Evolutionary conservation across 148 eudicot genomes (phyloP), one percentile per base, ranked within the genome.

Genomic region (Amaranthus cruentus): DNA sequence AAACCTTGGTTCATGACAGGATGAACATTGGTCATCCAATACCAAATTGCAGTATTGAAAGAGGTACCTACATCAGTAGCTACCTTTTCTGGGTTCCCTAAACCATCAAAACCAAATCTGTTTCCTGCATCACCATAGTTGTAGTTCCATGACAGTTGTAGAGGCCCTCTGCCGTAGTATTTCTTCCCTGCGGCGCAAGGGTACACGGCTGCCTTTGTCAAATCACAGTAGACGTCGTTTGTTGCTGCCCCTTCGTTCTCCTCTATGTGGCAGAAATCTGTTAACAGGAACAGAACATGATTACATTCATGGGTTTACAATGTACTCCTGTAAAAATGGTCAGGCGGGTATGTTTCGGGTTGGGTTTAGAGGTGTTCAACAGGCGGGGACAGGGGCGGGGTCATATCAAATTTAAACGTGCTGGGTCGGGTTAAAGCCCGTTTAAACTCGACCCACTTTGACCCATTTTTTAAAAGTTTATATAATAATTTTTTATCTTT

Each of bases 111-210:
- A 0, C 63, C 66, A 1, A 86, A 55, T 54, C 70, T 63, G 0
- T 66, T 13, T 15, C 90, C 91, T 0, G 89, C 89, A 0, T 83
- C 65, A 0, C 81, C 89, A 60, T 89, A 89, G 76, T 89, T 89
- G 82, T 66, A 84, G 83, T 87, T 89, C 84, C 85, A 83, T 38
- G 89, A 54, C 3, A 87, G 70, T 66, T 89, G 94, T 60, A 89
- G 74, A 0, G 95, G 95, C 6, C 89, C 95, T 78, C 91, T 73
- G 3, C 91, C 95, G 70, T 84, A 84, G 83, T 90, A 90, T 15
- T 62, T 70, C 79, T 81, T 75, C 59, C 69, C 71, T 0, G 79
- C 7, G 0, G 21, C 72, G 47, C 89, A 89, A 2, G 89, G 93
- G 66, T 83, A 87, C 52, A 79, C 72, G n/a, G 77, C 68, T 9